Evolutionary conservation across 2,329 filamentous ascomycete species (phyloP).

Genomic region (Colletotrichum sojae): DNA sequence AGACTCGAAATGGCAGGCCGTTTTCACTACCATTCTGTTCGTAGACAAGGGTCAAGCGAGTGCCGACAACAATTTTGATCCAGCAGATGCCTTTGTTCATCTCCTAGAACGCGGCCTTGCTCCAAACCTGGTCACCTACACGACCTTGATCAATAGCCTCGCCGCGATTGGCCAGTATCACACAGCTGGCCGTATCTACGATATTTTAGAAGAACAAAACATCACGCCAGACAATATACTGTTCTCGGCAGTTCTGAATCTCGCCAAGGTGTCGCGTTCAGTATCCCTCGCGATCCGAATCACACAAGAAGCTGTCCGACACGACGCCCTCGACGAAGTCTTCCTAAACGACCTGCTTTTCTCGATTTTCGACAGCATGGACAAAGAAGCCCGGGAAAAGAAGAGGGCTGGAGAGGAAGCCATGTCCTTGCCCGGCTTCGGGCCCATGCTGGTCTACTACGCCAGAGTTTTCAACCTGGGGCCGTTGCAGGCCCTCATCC

Average conservation of each 20-base stretch:
- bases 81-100: constrained; percentile 66
- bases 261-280: constrained; percentile 73
- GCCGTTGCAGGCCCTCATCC: constrained; percentile 59
- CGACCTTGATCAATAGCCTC: constrained; percentile 79
- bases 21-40: constrained; percentile 72
- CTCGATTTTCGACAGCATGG: constrained; percentile 60
- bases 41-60: constrained; percentile 48
- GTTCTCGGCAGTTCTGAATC: constrained; percentile 78
- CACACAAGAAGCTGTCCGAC: constrained; percentile 50
- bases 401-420: constrained; percentile 46
- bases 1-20: constrained; percentile 61
- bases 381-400: constrained; percentile 54
- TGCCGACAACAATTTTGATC: constrained; percentile 52
- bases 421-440: constrained; percentile 57
- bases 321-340: constrained; percentile 65
- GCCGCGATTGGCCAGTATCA: constrained; percentile 74
- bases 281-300: constrained; percentile 62
- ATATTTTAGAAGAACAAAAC: constrained; percentile 71
- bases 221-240: constrained; percentile 76
- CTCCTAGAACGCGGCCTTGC: constrained; percentile 73
- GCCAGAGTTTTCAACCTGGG: constrained; percentile 61
- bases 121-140: constrained; percentile 75
- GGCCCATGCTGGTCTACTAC: constrained; percentile 65
- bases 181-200: constrained; percentile 76
- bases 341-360: constrained; percentile 63